Conservation (phyloP, 2,329 filamentous ascomycete species). For the Hypoxylon rubiginosum region DNA sequence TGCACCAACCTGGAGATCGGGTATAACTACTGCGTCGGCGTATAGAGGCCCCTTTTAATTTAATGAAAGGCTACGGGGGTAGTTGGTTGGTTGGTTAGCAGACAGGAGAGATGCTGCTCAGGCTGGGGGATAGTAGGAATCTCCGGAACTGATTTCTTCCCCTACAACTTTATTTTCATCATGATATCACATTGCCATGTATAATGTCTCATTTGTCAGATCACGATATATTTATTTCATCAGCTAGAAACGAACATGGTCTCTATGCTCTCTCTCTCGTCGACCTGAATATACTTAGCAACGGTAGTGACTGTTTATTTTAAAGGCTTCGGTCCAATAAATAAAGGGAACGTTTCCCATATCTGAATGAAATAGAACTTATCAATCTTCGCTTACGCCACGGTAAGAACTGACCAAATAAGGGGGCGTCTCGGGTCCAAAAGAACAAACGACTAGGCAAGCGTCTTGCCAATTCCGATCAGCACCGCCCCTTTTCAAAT, state of each 20-base stretch:
- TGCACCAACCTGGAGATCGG: constrained; percentile 46
- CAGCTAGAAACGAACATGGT: neutral
- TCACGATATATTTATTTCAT: neutral
- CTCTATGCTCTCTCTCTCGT: neutral
- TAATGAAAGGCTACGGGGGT: no score
- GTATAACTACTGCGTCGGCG: constrained; percentile 48
- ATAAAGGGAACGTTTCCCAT: no score
- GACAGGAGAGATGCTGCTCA: neutral
- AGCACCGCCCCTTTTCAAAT: constrained; percentile 38
- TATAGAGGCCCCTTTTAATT: neutral
- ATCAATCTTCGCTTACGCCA: no score
- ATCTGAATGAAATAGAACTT: no score
- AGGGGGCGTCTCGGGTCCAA: no score
- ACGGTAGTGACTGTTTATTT: neutral
- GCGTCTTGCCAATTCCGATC: neutral
- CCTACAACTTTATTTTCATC: neutral
- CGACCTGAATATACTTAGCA: neutral
- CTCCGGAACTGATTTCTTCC: neutral
- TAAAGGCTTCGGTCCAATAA: no score
- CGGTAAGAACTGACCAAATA: no score
- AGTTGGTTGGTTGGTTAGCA: neutral
- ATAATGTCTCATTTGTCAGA: constrained; percentile 5
- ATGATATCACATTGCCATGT: constrained; percentile 2
- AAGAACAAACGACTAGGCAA: no score
- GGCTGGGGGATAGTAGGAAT: neutral